Base-by-base conservation (phyloP, 352 stramenopile species). In the Pythium dissimile region DNA sequence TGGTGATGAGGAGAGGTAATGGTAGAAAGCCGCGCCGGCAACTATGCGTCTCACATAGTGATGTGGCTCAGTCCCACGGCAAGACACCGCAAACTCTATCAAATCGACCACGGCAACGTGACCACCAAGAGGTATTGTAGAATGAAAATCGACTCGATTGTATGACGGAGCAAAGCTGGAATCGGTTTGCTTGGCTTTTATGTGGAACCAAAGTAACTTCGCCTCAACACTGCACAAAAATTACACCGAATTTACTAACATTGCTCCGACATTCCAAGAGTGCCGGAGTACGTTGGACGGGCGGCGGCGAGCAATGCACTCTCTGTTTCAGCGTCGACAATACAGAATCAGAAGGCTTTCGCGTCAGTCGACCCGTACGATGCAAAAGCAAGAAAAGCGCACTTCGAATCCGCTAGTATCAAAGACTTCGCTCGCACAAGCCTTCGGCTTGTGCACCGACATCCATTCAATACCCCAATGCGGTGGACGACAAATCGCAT, bases 311-410 rank as follows among this genome's bases (percentile, higher is more conserved):
- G n/a, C n/a, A n/a, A n/a, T n/a, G n/a, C n/a, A n/a, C n/a, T n/a
- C n/a, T n/a, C n/a, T n/a, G n/a, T n/a, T n/a, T n/a, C n/a, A n/a
- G n/a, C n/a, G 9, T 18, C 26, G 5, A 50, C 24, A 34, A 26
- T 13, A 35, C 43, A 3, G 43, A 30, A 37, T 5, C 27, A 7
- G 5, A 26, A 27, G 5, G 38, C 3, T 12, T 35, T 1, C 5
- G 18, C 21, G 20, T 54, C 28, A 5, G n/a, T 89, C 45, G 72
- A 92, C 35, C 82, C 82, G 13, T 92, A 85, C 52, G 73, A 64
- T 31, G 57, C 63, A 39, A 67, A 77, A 49, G 75, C 78, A 28
- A 73, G 82, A 15, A 63, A 66, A 59, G 35, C 58, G 5, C 69
- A 88, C 57, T 77, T 89, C 21, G 62, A 73, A 28, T 52, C 70